Conservation (phyloP, 129 eudicot genomes). For the Arctium minus region DNA sequence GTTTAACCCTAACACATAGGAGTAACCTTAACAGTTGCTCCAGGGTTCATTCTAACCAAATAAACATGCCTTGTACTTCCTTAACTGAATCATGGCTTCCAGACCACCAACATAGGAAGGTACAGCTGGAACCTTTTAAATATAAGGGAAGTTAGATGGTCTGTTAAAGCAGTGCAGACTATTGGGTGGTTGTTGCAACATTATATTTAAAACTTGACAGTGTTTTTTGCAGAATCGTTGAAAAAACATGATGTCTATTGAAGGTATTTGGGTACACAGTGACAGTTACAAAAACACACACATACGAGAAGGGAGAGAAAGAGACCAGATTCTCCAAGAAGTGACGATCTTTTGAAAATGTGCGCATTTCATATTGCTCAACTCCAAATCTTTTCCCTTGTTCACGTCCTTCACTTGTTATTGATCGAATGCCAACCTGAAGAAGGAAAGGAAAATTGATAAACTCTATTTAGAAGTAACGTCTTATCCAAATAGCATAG, state of each 20-base stretch:
- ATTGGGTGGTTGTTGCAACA: neutral
- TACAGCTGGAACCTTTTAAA: neutral
- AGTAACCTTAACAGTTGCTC: too few species aligned
- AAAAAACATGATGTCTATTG: neutral
- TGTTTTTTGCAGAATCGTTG: neutral
- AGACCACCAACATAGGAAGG: neutral
- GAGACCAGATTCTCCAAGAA: constrained; percentile 76
- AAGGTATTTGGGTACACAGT: neutral
- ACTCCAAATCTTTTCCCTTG: constrained; percentile 98
- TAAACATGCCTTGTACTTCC: too few species aligned
- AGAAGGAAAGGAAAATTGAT: neutral
- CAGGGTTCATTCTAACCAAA: too few species aligned
- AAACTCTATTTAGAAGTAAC: neutral
- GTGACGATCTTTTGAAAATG: constrained; percentile 81
- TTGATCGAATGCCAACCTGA: constrained; percentile 94
- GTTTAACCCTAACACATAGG: too few species aligned
- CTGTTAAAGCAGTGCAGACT: neutral
- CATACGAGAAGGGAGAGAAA: constrained; percentile 29
- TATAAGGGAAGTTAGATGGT: neutral
- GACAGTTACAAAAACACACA: constrained; percentile 16
- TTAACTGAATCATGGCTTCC: too few species aligned
- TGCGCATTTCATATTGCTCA: constrained; percentile 95
- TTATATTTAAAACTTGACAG: neutral
- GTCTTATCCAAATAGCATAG: neutral
- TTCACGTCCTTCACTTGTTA: constrained; percentile 88